Base-by-base conservation (phyloP, 129 eudicot species). In the Logfia minima region DNA sequence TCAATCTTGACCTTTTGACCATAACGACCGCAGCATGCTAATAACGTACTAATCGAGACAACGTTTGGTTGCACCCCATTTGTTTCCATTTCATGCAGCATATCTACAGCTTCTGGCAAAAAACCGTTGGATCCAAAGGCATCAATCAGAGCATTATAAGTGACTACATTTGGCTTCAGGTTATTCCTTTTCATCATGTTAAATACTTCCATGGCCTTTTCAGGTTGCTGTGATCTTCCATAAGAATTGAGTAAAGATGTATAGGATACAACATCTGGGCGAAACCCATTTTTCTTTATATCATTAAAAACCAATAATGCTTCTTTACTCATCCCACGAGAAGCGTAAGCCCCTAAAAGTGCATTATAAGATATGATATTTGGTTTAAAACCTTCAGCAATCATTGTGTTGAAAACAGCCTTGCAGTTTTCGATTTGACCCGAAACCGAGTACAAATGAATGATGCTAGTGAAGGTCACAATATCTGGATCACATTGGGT, bases 1-100 rank as follows among this genome's bases (percentile, higher is more conserved):
- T 94, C 98, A 74, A 89, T 89, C 82, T 94, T 94, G 83, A 88
- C 90, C 60, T 87, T 87, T 64, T 86, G 88, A 85, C 90, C 83
- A 81, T 90, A 87, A 11, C 96, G 93, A 26, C 98, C 93, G 80
- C 96, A 91, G 58, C 96, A 96, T 9, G 98, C 96, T 85, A 94
- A 80, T 80, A 94, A 84, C 23, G 97, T 85, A 85, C 93, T 83
- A 77, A 94, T 58, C 3, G 98, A 83, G 62, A 94, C 98, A 74
- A 91, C 80, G 70, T 94, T 94, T 63, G 97, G 98, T 71, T 83
- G 86, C 74, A 94, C 80, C 5, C 94, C 97, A 16, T 76, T 83
- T 65, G 84, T 68, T 81, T 94, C 98, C 98, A 94, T 94, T 53
- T 89, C 98, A 69, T 71, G 96, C 72, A 94, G 77, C 84, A 94